These are phyloP conservation scores for Cryomyces minteri DNA, from an alignment of 495 filamentous ascomycete genomes.

Conservation along the genomic window DNA sequence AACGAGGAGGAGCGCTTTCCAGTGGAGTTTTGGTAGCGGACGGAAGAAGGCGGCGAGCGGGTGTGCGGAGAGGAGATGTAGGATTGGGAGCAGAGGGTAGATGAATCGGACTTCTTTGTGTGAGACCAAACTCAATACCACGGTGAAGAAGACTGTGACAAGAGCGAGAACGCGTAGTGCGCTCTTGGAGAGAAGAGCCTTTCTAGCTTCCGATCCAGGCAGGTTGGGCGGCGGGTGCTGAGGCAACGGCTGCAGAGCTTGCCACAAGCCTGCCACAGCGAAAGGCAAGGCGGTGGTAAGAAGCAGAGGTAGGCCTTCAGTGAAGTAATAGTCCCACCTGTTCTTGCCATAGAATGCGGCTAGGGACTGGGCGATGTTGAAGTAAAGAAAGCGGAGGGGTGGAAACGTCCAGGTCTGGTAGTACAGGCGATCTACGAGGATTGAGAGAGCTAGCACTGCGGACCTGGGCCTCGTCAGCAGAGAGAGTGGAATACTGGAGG, in stretches of 20 bases:
- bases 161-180: constrained; percentile 26
- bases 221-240: not conserved
- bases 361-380: constrained; percentile 75
- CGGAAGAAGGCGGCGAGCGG: constrained; percentile 46
- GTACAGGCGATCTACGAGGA: constrained; percentile 58
- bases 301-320: constrained; percentile 75
- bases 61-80: constrained; percentile 63
- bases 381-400: constrained; percentile 72
- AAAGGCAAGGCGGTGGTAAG: constrained; percentile 74
- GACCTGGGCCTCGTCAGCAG: constrained; percentile 20
- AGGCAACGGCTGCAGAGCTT: constrained; percentile 15
- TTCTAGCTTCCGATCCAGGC: not conserved
- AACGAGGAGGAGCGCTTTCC: constrained; percentile 30
- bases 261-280: constrained; percentile 44
- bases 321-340: constrained; percentile 80
- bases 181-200: not conserved
- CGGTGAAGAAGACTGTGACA: constrained; percentile 38
- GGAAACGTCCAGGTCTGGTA: constrained; percentile 84
- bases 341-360: constrained; percentile 89
- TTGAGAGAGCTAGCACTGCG: constrained; percentile 39
- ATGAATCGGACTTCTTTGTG: constrained; percentile 98
- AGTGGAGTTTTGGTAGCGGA: constrained; percentile 16
- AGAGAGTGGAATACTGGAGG: not conserved
- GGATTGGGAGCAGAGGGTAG: constrained; percentile 72
- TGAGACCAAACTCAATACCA: constrained; percentile 55